Evolutionary conservation across 352 stramenopile species (phyloP).

Genomic region (Hyaloperonospora brassicae): DNA sequence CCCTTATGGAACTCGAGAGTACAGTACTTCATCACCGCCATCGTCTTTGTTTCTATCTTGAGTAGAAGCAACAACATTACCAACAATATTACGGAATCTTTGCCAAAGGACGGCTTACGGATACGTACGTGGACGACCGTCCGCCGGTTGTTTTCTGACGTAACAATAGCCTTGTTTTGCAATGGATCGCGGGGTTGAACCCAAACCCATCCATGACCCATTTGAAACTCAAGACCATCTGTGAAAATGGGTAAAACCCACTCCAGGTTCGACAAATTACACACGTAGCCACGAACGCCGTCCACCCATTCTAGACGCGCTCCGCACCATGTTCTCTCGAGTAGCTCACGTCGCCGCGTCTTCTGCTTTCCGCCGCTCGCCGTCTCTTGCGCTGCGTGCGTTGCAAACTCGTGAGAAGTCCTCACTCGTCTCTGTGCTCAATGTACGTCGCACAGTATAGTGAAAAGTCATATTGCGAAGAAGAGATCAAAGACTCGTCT

Average conservation of each 20-base stretch:
- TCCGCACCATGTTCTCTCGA: slow-evolving; percentile 35
- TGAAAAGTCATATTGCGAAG: no score
- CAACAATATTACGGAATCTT: no score
- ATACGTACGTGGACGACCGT: no score
- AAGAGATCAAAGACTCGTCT: no score
- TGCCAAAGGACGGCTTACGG: no score
- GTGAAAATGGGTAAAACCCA: no score
- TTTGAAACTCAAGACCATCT: no score
- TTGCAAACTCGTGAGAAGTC: slow-evolving; percentile 54
- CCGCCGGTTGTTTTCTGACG: no score
- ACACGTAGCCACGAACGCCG: background rate
- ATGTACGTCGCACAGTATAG: slow-evolving; percentile 9
- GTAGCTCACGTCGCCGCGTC: slow-evolving; percentile 30
- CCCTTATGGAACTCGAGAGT: slow-evolving; percentile 25
- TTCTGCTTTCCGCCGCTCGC: slow-evolving; percentile 23
- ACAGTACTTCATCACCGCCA: slow-evolving; percentile 24
- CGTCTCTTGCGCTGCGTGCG: slow-evolving; percentile 20
- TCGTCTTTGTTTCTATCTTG: background rate
- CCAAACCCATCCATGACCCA: no score
- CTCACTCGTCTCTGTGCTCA: slow-evolving; percentile 15
- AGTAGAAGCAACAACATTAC: no score
- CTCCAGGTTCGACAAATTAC: slow-evolving; percentile 14
- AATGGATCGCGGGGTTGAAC: no score
- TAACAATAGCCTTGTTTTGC: no score
- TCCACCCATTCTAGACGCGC: background rate